Percentiles rank a stretch among this genome's conserved stretches.
These are phyloP conservation scores for Salicornia ramosissima DNA, from an alignment of 148 eudicot genomes.

Conservation along the genomic window DNA sequence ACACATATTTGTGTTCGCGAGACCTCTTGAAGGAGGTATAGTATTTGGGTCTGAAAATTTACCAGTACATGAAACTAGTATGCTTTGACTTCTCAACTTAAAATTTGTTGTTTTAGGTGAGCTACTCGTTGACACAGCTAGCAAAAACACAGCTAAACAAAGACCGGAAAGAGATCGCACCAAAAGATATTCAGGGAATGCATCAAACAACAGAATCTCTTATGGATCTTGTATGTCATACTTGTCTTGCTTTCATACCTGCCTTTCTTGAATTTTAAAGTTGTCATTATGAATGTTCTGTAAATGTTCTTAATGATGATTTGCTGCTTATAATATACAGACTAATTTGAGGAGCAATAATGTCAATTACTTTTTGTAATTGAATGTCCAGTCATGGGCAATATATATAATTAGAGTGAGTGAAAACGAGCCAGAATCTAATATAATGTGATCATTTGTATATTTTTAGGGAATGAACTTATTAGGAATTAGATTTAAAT, in stretches of 20 bases:
- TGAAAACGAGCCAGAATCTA: neutral
- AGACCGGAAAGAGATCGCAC: constrained; percentile 88
- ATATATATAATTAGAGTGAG: neutral
- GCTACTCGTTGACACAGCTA: constrained; percentile 91
- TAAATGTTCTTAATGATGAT: neutral
- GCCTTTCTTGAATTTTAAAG: neutral
- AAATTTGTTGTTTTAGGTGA: constrained; percentile 57
- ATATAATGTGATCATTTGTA: neutral
- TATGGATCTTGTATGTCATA: constrained; percentile 69
- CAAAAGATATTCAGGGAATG: constrained; percentile 71
- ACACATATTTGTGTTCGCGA: constrained; percentile 85
- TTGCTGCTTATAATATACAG: neutral
- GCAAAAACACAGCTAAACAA: constrained; percentile 86
- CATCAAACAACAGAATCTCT: constrained; percentile 69
- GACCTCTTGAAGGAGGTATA: constrained; percentile 92
- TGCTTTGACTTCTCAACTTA: constrained; percentile 16
- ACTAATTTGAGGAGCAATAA: neutral
- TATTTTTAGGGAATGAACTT: neutral
- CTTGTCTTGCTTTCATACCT: neutral
- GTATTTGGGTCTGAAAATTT: neutral
- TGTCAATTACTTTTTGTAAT: neutral
- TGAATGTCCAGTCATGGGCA: neutral
- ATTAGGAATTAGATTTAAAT: neutral
- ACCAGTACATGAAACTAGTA: neutral
- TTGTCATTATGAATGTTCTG: neutral